Conservation (phyloP, 805 yeast species). For the Pichia manshurica region DNA sequence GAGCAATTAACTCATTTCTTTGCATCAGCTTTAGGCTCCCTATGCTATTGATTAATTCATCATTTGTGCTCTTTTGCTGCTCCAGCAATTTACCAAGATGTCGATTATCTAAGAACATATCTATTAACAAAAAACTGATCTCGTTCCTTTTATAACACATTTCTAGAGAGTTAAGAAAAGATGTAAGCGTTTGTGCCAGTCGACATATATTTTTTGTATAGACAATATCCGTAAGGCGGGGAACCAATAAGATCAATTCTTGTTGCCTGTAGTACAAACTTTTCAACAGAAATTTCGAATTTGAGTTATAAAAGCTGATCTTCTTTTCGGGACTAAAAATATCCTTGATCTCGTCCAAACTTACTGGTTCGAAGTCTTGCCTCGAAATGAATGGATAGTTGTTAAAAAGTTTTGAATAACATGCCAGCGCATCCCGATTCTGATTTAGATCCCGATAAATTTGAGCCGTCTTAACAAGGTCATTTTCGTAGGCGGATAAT, state of each 20-base stretch:
- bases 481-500: constrained; percentile 32
- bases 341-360: constrained; percentile 13
- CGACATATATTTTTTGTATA: constrained; percentile 28
- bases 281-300: constrained; percentile 19
- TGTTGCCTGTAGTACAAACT: constrained; percentile 21
- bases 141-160: constrained; percentile 32
- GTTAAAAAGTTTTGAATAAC: constrained; percentile 42
- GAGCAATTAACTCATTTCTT: constrained; percentile 36
- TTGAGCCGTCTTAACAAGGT: constrained; percentile 31
- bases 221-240: constrained; percentile 20
- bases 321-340: constrained; percentile 7
- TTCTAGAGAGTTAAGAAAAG: constrained; percentile 22
- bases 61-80: constrained; percentile 20
- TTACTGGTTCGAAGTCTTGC: constrained; percentile 13
- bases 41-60: constrained; percentile 15
- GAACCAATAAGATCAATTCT: constrained; percentile 19
- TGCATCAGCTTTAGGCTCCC: constrained; percentile 48
- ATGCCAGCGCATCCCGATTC: constrained; percentile 52
- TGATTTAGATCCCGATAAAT: constrained; percentile 45
- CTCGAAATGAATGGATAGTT: constrained; percentile 14
- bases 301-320: constrained; percentile 1
- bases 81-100: constrained; percentile 19
- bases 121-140: constrained; percentile 36
- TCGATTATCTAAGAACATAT: constrained; percentile 32
- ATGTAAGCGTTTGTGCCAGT: constrained; percentile 25